phyloP scores from a whole-genome alignment of 2,329 filamentous ascomycete species.

The Hypoxylon sp. region DNA sequence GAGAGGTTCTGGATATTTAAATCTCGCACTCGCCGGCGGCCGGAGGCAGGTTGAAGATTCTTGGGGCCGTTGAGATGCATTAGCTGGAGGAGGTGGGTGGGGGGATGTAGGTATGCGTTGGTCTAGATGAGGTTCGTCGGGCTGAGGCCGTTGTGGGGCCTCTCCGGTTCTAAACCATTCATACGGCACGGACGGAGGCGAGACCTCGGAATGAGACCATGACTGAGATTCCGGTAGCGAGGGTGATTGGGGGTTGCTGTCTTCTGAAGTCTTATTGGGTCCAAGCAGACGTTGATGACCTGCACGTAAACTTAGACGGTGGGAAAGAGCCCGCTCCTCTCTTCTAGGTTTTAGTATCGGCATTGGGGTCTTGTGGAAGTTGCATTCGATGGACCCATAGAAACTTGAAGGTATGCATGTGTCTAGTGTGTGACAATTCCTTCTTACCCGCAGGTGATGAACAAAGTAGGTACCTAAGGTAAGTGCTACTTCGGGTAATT shows the following conservation, averaged over 20 bases:
- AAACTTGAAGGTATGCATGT: constrained; percentile 10
- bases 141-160: not conserved
- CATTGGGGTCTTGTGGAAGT: constrained; percentile 6
- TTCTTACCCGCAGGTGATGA: constrained; percentile 22
- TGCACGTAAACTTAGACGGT: not conserved
- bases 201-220: not conserved
- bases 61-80: constrained; percentile 5
- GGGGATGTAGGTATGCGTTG: constrained; percentile 1
- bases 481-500: constrained; percentile 14
- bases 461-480: constrained; percentile 16
- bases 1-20: not conserved
- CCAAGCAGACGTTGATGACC: not conserved
- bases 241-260: not conserved
- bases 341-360: not conserved
- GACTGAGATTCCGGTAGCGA: constrained; percentile 1
- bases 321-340: not conserved
- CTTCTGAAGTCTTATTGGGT: not conserved
- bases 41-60: not conserved
- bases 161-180: not conserved
- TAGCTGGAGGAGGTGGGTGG: not conserved
- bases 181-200: not conserved
- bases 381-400: constrained; percentile 11
- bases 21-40: not conserved
- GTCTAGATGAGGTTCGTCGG: not conserved
- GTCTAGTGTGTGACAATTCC: constrained; percentile 17